Percentiles rank a stretch among this genome's conserved stretches.
Conservation (phyloP, 768 basidiomycete genomes). For the Rhizopogon vinicolor region DNA sequence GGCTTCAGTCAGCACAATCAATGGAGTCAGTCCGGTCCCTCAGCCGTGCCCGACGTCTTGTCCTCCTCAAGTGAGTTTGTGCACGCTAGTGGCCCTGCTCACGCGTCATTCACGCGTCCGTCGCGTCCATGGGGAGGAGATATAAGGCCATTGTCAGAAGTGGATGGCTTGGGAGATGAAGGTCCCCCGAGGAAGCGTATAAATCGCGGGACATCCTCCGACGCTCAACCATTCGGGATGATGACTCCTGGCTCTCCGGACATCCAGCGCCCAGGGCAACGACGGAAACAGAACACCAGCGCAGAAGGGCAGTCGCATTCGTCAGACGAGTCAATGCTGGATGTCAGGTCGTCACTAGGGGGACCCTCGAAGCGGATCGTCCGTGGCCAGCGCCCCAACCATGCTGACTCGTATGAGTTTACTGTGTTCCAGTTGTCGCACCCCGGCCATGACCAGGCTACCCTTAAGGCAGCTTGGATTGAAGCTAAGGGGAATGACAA, state of each 20-base stretch:
- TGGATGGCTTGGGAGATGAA: conserved; percentile 40
- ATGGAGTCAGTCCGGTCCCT: conserved; percentile 32
- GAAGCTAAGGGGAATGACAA: conserved; percentile 57
- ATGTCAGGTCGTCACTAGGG: conserved; percentile 35
- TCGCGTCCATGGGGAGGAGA: conserved; percentile 27
- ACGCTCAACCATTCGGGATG: conserved; percentile 21
- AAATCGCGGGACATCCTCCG: conserved; percentile 45
- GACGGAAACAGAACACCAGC: conserved; percentile 34
- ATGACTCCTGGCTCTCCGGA: conserved; percentile 51
- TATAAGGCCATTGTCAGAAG: conserved; percentile 32
- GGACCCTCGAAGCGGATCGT: conserved; percentile 49
- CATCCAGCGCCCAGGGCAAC: conserved; percentile 47
- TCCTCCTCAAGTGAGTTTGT: conserved; percentile 57
- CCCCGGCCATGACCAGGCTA: conserved; percentile 34
- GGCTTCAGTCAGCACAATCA: conserved; percentile 31
- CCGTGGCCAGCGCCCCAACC: conserved; percentile 38
- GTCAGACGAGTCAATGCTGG: conserved; percentile 67
- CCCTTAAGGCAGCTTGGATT: conserved; percentile 62
- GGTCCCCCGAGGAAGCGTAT: conserved; percentile 71
- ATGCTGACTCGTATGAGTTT: conserved; percentile 35
- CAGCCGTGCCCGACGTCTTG: conserved; percentile 46
- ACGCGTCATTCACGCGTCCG: conserved; percentile 53
- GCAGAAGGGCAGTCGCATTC: conserved; percentile 48
- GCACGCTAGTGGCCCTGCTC: conserved; percentile 31
- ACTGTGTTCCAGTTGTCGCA: conserved; percentile 61